These are phyloP conservation scores for Xylariales sp. DNA, from an alignment of 2,329 filamentous ascomycete genomes.

Conservation along the genomic window DNA sequence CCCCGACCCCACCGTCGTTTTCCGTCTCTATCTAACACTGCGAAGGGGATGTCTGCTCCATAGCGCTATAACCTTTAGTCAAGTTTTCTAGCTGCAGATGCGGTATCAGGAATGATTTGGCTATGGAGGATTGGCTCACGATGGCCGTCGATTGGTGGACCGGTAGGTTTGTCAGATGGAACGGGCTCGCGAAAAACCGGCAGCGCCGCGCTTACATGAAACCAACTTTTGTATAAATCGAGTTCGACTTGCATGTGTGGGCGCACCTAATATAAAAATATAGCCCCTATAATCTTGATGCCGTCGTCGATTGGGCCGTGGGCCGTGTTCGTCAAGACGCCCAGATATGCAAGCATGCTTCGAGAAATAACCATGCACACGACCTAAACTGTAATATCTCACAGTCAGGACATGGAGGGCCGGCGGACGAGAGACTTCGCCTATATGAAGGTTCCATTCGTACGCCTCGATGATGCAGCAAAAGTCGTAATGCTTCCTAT, in stretches of 20 bases:
- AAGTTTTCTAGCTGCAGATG: background rate
- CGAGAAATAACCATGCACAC: background rate
- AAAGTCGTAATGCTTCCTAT: background rate
- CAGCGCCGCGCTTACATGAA: background rate
- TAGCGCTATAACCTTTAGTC: background rate
- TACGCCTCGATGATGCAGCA: background rate
- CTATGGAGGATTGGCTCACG: background rate
- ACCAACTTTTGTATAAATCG: background rate
- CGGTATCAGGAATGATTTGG: conserved; percentile 1
- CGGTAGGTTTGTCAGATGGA: conserved; percentile 1
- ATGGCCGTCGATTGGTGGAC: conserved; percentile 4
- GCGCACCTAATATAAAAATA: background rate
- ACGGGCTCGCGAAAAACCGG: background rate
- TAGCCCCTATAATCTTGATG: background rate
- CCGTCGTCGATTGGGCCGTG: background rate
- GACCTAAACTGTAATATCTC: background rate
- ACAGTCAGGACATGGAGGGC: background rate
- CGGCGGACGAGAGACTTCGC: background rate
- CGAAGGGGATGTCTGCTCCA: background rate
- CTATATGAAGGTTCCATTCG: background rate
- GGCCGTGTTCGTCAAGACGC: background rate
- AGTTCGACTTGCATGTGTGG: background rate
- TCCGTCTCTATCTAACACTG: background rate
- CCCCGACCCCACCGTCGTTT: background rate
- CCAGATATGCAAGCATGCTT: background rate